phyloP scores from a whole-genome alignment of 2,329 filamentous ascomycete species.

The Xylariaceae sp. region DNA sequence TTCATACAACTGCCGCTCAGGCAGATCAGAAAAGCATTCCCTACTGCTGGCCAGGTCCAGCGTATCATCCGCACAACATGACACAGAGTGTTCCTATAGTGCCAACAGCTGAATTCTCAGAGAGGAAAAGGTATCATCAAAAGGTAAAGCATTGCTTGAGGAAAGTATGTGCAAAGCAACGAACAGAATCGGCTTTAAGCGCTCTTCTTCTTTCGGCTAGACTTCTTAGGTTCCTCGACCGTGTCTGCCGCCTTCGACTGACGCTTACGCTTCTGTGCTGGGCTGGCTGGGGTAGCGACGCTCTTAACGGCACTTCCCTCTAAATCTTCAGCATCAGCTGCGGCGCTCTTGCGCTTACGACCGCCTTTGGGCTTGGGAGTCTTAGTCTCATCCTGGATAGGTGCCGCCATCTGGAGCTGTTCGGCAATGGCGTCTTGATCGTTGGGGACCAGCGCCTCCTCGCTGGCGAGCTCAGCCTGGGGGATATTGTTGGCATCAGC shows the following conservation, averaged over 20 bases:
- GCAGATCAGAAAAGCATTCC: constrained; percentile 1
- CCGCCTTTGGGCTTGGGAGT: constrained; percentile 52
- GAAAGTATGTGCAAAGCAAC: no score
- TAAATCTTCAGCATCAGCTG: constrained; percentile 41
- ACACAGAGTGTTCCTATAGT: background rate
- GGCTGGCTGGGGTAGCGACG: constrained; percentile 43
- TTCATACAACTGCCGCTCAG: constrained; percentile 21
- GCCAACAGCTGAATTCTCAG: constrained; percentile 3
- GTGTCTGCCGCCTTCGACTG: constrained; percentile 51
- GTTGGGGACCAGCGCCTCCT: constrained; percentile 37
- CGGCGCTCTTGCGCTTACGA: constrained; percentile 54
- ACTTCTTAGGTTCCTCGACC: constrained; percentile 57
- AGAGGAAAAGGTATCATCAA: constrained; percentile 8
- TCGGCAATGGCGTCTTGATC: constrained; percentile 57
- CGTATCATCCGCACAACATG: no score
- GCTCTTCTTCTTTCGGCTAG: constrained; percentile 52
- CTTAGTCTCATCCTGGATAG: constrained; percentile 43
- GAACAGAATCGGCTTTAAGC: constrained; percentile 28
- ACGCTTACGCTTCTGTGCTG: constrained; percentile 61
- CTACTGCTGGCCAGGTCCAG: no score
- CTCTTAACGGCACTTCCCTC: constrained; percentile 33
- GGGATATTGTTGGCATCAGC: constrained; percentile 55
- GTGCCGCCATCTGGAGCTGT: constrained; percentile 47
- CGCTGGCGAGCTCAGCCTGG: constrained; percentile 45
- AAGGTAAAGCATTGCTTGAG: constrained; percentile 6